A percentile compares a stretch with the other conserved stretches of the same genome.
These are phyloP conservation scores for Aspergillus fijiensis DNA, from an alignment of 2,329 filamentous ascomycete genomes.

Conservation along the genomic window DNA sequence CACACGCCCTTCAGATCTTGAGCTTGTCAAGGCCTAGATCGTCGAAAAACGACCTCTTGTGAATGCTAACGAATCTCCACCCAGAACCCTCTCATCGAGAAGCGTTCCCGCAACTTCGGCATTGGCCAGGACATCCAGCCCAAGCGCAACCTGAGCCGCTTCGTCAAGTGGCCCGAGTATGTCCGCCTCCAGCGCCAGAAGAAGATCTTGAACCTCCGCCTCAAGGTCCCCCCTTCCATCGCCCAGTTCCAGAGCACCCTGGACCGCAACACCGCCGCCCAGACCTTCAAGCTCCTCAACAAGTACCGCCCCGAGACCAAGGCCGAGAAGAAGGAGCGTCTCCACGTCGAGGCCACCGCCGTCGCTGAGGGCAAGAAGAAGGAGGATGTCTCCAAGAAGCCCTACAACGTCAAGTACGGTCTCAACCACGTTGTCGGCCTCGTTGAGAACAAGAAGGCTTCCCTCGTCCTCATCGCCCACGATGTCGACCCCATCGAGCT, in stretches of 20 bases:
- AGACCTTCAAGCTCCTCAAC: slow-evolving; percentile 99
- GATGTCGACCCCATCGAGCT: slow-evolving; percentile 99
- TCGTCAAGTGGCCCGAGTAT: slow-evolving; percentile 99
- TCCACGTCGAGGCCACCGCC: slow-evolving; percentile 96
- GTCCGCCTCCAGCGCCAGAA: slow-evolving; percentile 93
- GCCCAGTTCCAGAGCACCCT: slow-evolving; percentile 97
- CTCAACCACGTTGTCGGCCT: slow-evolving; percentile 98
- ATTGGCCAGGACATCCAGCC: slow-evolving; percentile 99
- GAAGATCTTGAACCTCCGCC: slow-evolving; percentile 96
- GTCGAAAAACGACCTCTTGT: too few relatives aligned
- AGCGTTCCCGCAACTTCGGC: slow-evolving; percentile 94
- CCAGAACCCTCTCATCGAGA: slow-evolving; percentile 99
- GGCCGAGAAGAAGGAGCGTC: slow-evolving; percentile 99
- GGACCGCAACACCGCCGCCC: slow-evolving; percentile 92
- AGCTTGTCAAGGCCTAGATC: too few relatives aligned
- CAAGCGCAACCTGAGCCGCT: slow-evolving; percentile 89
- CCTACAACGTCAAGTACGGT: slow-evolving; percentile 98
- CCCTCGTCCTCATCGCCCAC: slow-evolving; percentile 96
- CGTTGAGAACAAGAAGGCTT: slow-evolving; percentile 99
- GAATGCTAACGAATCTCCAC: slow-evolving; percentile 16
- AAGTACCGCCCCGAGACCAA: slow-evolving; percentile 99
- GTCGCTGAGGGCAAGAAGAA: slow-evolving; percentile 99
- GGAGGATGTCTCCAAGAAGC: slow-evolving; percentile 99
- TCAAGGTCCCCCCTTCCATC: slow-evolving; percentile 97
- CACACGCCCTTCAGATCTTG: slow-evolving; percentile 24